phyloP scores from a whole-genome alignment of 768 basidiomycete genomes.

The Lactifluus hygrophoroides region DNA sequence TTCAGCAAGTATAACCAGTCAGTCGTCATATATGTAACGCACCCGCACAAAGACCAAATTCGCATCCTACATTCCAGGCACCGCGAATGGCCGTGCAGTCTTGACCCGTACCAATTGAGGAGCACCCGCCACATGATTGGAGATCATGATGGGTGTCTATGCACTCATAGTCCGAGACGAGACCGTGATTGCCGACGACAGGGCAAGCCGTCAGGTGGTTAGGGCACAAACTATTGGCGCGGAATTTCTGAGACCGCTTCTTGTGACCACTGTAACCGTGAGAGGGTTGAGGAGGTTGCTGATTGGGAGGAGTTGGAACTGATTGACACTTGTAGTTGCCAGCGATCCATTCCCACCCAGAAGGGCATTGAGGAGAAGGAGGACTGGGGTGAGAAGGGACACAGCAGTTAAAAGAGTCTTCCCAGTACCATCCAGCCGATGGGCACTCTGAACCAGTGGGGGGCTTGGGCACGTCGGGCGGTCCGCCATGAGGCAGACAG shows the following conservation, averaged over 20 bases:
- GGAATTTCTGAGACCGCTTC: constrained; percentile 31
- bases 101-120: constrained; percentile 49
- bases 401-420: constrained; percentile 40
- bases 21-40: constrained; percentile 21
- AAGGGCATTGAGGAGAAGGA: constrained; percentile 36
- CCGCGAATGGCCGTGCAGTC: constrained; percentile 64
- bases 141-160: constrained; percentile 56
- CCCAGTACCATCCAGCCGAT: constrained; percentile 43
- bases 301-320: constrained; percentile 29
- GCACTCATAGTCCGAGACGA: constrained; percentile 46
- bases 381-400: constrained; percentile 38
- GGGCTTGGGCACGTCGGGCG: constrained; percentile 36
- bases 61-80: constrained; percentile 66
- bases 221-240: constrained; percentile 41
- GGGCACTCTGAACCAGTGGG: constrained; percentile 41
- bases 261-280: constrained; percentile 12
- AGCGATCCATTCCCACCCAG: constrained; percentile 39
- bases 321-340: constrained; percentile 31
- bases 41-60: constrained; percentile 46
- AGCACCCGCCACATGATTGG: constrained; percentile 70
- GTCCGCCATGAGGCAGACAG: constrained; percentile 39
- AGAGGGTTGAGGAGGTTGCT: constrained; percentile 34
- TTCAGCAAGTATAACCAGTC: neutral
- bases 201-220: constrained; percentile 48
- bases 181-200: constrained; percentile 31